Base-by-base conservation (phyloP, 108 stramenopile genomes). In the Pelagomonas calceolata region DNA sequence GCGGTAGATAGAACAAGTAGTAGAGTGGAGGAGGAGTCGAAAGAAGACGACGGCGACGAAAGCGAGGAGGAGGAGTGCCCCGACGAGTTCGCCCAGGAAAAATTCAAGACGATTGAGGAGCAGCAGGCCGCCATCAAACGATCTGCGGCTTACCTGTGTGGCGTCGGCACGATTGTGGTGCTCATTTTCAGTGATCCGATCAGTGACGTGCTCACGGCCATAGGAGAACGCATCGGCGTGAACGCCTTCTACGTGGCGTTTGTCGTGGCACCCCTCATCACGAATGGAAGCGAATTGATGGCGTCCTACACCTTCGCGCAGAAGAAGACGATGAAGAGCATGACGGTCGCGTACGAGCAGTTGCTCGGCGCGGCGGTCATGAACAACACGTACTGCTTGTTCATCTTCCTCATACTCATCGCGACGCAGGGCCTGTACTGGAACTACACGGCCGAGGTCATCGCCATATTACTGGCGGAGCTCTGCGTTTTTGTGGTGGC, bases 331-430 rank as follows among this genome's bases (percentile, higher is more conserved):
- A 69, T 81, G 36, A 95, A 92, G 78, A 90, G 92, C 37, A 94
- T 98, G 66, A 86, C 92, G 5, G 91, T 98, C 65, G 35, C 71
- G 29, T 46, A 64, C 43, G 36, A 63, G 32, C 84, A 90, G 0
- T 79, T 97, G 68, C 83, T 87, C 71, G 97, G 97, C 32, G 97
- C 97, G 31, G 95, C 95, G 14, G 89, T 85, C 66, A 95, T 96
- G 95, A 98, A 96, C 85, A 96, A 96, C 78, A 98, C 97, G 4
- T 95, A 96, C 70, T 92, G 90, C 66, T 83, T 98, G 44, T 91
- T 86, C 14, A 90, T 96, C 67, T 96, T 98, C 79, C 90, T 98
- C 89, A 88, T 85, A 36, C 83, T 98, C 46, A 88, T 96, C 68
- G 93, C 82, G 75, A 86, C 90, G 73, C 84, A 92, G 51, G 82